Evolutionary conservation across 495 filamentous ascomycete species (phyloP).

Genomic region (Aspergillus panamensis): DNA sequence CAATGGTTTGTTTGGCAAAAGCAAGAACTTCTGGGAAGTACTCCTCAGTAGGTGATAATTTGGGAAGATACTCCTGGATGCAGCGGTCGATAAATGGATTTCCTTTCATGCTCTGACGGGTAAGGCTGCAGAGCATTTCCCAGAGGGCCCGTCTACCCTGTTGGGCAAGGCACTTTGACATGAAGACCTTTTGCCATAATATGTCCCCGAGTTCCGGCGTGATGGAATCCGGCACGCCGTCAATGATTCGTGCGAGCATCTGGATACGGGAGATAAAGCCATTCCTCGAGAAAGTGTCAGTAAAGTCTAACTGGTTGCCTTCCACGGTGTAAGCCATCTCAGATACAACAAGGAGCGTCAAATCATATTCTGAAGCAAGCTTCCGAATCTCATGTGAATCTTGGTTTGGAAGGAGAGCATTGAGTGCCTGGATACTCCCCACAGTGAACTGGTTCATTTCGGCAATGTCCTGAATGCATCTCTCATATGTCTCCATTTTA

Average conservation of each 20-base stretch:
- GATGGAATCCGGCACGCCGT: conserved; percentile 57
- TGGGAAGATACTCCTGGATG: conserved; percentile 62
- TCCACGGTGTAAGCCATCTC: conserved; percentile 50
- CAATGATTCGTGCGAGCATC: conserved; percentile 55
- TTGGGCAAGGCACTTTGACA: conserved; percentile 50
- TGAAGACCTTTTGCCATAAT: conserved; percentile 67
- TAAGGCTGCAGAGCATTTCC: conserved; percentile 57
- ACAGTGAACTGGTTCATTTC: conserved; percentile 51
- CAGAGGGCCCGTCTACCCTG: conserved; percentile 61
- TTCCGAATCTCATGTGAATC: conserved; percentile 48
- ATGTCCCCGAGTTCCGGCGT: conserved; percentile 54
- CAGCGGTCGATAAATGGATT: conserved; percentile 67
- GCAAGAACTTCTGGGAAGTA: conserved; percentile 64
- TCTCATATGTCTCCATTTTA: conserved; percentile 52
- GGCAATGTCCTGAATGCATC: conserved; percentile 57
- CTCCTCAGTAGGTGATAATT: conserved; percentile 56
- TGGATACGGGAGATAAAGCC: conserved; percentile 52
- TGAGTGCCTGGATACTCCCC: conserved; percentile 71
- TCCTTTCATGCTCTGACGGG: conserved; percentile 38
- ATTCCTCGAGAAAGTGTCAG: conserved; percentile 34
- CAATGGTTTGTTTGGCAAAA: conserved; percentile 59
- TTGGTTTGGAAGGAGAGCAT: conserved; percentile 49
- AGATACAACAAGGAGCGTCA: conserved; percentile 48
- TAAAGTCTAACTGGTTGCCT: conserved; percentile 34
- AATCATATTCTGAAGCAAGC: conserved; percentile 51